A percentile compares a stretch with the other conserved stretches of the same genome.
phyloP scores from a whole-genome alignment of 2,329 filamentous ascomycete species.

The Trichoderma sp. region DNA sequence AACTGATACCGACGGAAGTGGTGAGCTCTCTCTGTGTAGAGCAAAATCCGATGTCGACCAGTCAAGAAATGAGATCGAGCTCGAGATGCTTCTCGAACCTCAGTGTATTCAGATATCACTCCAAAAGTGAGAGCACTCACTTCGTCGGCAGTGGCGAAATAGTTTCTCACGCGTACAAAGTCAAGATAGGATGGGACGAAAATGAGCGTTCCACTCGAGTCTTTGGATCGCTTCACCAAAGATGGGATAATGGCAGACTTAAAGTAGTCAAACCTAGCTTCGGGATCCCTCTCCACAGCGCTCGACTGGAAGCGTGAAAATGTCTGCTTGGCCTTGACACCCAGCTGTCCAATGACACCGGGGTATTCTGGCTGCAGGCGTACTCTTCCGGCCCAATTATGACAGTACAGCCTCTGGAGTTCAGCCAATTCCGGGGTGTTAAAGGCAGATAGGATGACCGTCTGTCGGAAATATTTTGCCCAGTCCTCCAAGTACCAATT shows the following conservation, averaged over 20 bases:
- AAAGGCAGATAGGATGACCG: conserved; percentile 77
- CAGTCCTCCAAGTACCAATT: conserved; percentile 92
- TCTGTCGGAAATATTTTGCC: conserved; percentile 80
- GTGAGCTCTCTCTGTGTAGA: conserved; percentile 96
- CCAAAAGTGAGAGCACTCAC: conserved; percentile 63
- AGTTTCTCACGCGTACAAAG: conserved; percentile 90
- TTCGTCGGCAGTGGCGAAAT: conserved; percentile 72
- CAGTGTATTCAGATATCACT: conserved; percentile 84
- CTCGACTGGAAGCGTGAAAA: conserved; percentile 82
- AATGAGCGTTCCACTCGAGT: conserved; percentile 71
- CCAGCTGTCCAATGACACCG: conserved; percentile 72
- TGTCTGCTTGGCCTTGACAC: conserved; percentile 75
- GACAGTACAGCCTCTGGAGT: conserved; percentile 72
- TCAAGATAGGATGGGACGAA: conserved; percentile 95
- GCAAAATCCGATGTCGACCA: conserved; percentile 76
- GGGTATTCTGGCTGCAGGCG: conserved; percentile 70
- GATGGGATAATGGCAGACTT: conserved; percentile 76
- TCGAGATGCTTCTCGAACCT: conserved; percentile 74
- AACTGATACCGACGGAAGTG: conserved; percentile 91
- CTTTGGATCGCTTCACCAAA: conserved; percentile 67
- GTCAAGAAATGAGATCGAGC: conserved; percentile 85
- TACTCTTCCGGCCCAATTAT: conserved; percentile 77
- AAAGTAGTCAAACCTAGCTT: conserved; percentile 90
- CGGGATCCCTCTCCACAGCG: conserved; percentile 74
- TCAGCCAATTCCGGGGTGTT: conserved; percentile 86